Conservation (phyloP, 2,329 filamentous ascomycete species). For the Talaromyces marneffei region DNA sequence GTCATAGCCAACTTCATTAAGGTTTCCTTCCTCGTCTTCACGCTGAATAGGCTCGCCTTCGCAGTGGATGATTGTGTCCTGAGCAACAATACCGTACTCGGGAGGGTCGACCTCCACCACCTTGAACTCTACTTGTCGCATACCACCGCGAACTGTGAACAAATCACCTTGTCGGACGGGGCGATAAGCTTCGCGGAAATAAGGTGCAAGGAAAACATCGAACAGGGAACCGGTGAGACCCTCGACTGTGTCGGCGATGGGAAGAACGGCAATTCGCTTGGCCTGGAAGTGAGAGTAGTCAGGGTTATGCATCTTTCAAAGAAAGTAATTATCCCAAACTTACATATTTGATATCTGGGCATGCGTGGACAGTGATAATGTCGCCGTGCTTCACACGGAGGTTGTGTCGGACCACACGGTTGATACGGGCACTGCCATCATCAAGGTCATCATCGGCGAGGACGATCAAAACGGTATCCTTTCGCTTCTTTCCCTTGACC, state of each 20-base stretch:
- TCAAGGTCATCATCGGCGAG: conserved; percentile 96
- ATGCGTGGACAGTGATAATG: conserved; percentile 93
- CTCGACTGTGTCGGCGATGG: conserved; percentile 96
- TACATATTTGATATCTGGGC: conserved; percentile 99
- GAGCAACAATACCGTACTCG: conserved; percentile 96
- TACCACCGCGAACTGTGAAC: conserved; percentile 94
- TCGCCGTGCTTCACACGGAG: conserved; percentile 97
- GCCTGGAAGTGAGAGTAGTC: conserved; percentile 53
- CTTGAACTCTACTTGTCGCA: conserved; percentile 99
- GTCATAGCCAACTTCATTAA: conserved; percentile 98
- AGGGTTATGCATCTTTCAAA: neutral
- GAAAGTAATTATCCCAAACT: conserved; percentile 35
- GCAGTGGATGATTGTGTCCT: conserved; percentile 98
- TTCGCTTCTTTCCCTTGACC: conserved; percentile 99
- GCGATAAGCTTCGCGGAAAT: conserved; percentile 98
- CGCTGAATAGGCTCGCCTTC: conserved; percentile 96
- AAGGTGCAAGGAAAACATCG: conserved; percentile 97
- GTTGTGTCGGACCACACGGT: conserved; percentile 97
- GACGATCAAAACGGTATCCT: conserved; percentile 97
- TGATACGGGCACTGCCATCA: conserved; percentile 94
- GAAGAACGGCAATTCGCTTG: conserved; percentile 96
- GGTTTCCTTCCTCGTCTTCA: conserved; percentile 97
- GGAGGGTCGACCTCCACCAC: conserved; percentile 97
- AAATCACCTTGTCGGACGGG: conserved; percentile 95
- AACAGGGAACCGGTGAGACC: conserved; percentile 96